Percentiles rank a stretch among this genome's conserved stretches.
Evolutionary conservation across 2,329 filamentous ascomycete species (phyloP).

Genomic region (Aspergillus unguis): DNA sequence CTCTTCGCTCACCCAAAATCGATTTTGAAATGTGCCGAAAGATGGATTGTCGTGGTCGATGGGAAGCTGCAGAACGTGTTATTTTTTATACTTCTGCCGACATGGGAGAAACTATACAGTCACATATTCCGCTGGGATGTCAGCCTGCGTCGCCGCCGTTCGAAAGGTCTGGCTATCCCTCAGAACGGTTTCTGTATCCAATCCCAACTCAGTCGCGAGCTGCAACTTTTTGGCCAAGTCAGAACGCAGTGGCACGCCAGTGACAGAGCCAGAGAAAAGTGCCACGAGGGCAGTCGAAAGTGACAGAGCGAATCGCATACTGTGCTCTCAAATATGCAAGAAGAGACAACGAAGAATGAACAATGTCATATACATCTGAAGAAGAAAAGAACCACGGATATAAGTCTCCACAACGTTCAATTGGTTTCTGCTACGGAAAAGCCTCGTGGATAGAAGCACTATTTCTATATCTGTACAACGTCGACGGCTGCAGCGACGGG

Average conservation of each 20-base stretch:
- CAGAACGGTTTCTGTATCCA: conserved; percentile 18
- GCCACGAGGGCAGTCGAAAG: background rate
- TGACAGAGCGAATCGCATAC: conserved; percentile 2
- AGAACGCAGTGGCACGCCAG: conserved; percentile 16
- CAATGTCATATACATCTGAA: background rate
- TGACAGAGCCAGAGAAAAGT: conserved; percentile 12
- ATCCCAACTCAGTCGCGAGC: conserved; percentile 19
- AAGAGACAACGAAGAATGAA: background rate
- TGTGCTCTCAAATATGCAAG: background rate
- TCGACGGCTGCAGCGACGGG: conserved; percentile 7
- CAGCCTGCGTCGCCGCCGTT: conserved; percentile 1
- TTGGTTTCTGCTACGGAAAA: background rate
- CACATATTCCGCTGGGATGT: conserved; percentile 16
- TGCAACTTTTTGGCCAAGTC: conserved; percentile 17
- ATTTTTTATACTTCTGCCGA: background rate
- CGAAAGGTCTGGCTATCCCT: conserved; percentile 15
- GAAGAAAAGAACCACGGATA: background rate
- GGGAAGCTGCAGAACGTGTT: conserved; percentile 17
- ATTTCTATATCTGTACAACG: background rate
- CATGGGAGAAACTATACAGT: conserved; percentile 10
- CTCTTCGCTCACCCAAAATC: conserved; percentile 53
- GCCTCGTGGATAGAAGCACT: background rate
- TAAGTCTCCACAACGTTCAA: background rate
- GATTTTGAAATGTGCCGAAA: conserved; percentile 52
- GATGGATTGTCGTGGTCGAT: conserved; percentile 32